Evolutionary conservation across 2,329 filamentous ascomycete species (phyloP).

Genomic region (Fusarium ramigenum): DNA sequence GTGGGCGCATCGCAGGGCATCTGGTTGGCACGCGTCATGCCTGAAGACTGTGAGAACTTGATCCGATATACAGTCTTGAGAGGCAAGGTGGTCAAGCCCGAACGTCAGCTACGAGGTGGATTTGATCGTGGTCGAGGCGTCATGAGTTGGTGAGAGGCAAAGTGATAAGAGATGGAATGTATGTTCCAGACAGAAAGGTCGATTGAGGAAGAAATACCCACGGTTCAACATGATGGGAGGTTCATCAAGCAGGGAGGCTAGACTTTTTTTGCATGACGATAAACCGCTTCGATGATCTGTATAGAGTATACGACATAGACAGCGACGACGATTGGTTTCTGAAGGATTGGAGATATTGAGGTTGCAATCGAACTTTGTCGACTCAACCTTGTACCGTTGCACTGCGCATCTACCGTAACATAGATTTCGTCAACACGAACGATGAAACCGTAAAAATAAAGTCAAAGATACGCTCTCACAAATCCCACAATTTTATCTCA

Average conservation of each 20-base stretch:
- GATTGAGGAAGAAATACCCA: slow-evolving; percentile 8
- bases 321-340: not conserved
- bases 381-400: not conserved
- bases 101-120: slow-evolving; percentile 83
- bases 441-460: not conserved
- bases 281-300: not conserved
- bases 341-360: not conserved
- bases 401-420: not conserved
- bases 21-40: slow-evolving; percentile 85
- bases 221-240: not conserved
- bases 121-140: slow-evolving; percentile 85
- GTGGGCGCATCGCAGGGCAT: slow-evolving; percentile 85
- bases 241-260: not conserved
- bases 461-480: not conserved
- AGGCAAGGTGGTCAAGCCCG: slow-evolving; percentile 93
- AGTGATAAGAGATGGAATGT: not conserved
- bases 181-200: not conserved
- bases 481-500: slow-evolving; percentile 10
- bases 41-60: slow-evolving; percentile 93
- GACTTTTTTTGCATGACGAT: not conserved
- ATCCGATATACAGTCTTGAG: slow-evolving; percentile 89
- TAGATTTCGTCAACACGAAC: not conserved
- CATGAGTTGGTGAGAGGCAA: slow-evolving; percentile 82
- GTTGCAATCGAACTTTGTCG: not conserved
- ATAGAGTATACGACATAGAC: slow-evolving; percentile 12